Percentiles rank a stretch among this genome's conserved stretches.
phyloP scores from a whole-genome alignment of 345 rosid genomes.

The Gossypium turneri region DNA sequence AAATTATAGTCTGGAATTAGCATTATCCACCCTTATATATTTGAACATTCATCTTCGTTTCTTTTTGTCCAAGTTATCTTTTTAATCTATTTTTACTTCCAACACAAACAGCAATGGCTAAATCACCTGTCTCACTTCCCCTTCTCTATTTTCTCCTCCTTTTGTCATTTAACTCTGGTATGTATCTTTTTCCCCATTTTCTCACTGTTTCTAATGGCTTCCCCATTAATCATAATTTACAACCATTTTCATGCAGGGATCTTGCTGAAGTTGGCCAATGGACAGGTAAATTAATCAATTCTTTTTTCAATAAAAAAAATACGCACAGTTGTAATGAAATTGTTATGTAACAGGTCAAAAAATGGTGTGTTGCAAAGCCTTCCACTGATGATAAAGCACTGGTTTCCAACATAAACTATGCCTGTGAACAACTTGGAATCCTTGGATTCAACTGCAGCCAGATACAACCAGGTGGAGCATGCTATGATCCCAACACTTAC shows the following conservation, averaged over 20 bases:
- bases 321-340: background rate
- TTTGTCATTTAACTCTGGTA: constrained; percentile 1
- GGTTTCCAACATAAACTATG: background rate
- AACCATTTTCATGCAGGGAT: constrained; percentile 8
- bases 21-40: constrained; percentile 9
- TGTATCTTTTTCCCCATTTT: background rate
- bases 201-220: background rate
- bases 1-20: background rate
- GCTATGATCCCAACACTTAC: background rate
- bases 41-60: background rate
- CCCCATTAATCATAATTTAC: background rate
- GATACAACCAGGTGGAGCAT: background rate
- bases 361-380: constrained; percentile 18
- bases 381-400: background rate
- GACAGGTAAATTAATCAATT: background rate
- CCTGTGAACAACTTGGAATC: background rate
- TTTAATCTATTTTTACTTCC: background rate
- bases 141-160: constrained; percentile 9
- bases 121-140: background rate
- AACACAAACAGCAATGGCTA: constrained; percentile 6
- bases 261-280: constrained; percentile 8
- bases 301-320: background rate
- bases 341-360: background rate
- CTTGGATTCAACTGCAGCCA: background rate
- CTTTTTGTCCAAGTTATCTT: background rate